Evolutionary conservation across 2,329 filamentous ascomycete species (phyloP).

Genomic region (Aspergillus arachidicola): DNA sequence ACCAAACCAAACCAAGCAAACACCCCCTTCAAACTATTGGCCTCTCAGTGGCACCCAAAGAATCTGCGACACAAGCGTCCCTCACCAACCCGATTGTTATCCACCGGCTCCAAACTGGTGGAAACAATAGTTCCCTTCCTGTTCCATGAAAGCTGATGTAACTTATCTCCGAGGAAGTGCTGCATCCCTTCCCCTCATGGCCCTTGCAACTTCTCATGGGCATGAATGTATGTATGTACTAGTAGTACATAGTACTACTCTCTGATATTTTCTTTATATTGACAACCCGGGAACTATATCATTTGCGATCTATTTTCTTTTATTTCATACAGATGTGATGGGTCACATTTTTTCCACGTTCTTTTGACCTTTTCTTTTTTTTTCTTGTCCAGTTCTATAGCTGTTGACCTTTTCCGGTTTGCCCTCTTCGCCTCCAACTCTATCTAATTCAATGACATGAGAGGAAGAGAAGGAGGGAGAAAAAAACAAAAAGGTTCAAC

Average conservation of each 20-base stretch:
- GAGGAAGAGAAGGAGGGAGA: neutral
- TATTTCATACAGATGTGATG: neutral
- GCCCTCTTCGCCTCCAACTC: neutral
- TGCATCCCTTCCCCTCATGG: neutral
- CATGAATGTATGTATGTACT: neutral
- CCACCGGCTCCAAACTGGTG: slow-evolving; percentile 22
- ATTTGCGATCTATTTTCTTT: neutral
- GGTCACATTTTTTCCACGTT: neutral
- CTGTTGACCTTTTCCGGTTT: neutral
- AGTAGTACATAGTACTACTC: neutral
- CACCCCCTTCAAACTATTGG: slow-evolving; percentile 5
- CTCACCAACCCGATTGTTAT: slow-evolving; percentile 15
- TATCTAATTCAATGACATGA: neutral
- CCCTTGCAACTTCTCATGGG: neutral
- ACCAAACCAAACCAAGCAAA: slow-evolving; percentile 3
- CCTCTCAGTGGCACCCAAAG: slow-evolving; percentile 10
- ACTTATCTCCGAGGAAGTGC: neutral
- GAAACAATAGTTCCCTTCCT: slow-evolving; percentile 23
- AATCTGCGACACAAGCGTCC: slow-evolving; percentile 19
- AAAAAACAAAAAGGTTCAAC: neutral
- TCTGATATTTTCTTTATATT: neutral
- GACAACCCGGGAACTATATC: neutral
- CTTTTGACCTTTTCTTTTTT: neutral
- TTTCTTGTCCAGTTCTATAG: neutral
- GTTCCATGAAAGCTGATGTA: slow-evolving; percentile 15